A percentile compares a stretch with the other conserved stretches of the same genome.
These are phyloP conservation scores for Globisporangium uncinulatum DNA, from an alignment of 352 stramenopile species.

Conservation along the genomic window DNA sequence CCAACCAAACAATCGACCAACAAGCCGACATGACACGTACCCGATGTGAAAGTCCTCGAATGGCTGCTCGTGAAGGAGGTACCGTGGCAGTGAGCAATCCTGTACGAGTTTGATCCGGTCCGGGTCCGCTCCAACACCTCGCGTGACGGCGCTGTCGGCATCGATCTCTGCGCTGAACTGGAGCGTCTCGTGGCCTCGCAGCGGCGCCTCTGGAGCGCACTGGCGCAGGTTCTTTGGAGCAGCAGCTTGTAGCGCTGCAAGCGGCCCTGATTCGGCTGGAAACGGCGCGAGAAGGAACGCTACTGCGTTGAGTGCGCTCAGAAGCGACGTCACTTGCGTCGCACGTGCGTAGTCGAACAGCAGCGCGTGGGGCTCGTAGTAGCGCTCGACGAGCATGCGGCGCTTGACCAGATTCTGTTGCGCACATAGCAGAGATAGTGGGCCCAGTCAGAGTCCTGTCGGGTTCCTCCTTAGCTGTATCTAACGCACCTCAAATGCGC, in stretches of 20 bases:
- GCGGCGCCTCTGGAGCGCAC: constrained; percentile 34
- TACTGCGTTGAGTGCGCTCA: constrained; percentile 70
- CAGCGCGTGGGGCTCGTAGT: constrained; percentile 51
- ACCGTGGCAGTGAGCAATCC: constrained; percentile 45
- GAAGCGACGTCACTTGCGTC: constrained; percentile 40
- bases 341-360: constrained; percentile 64
- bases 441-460: neutral
- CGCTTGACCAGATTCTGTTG: constrained; percentile 65
- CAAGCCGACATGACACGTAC: constrained; percentile 21
- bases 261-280: constrained; percentile 7
- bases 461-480: too few species aligned
- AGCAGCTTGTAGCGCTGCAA: constrained; percentile 10
- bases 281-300: constrained; percentile 45
- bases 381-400: constrained; percentile 48
- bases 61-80: constrained; percentile 28
- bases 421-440: neutral
- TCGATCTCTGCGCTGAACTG: constrained; percentile 5
- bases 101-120: constrained; percentile 45
- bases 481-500: constrained; percentile 40
- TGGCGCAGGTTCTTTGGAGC: constrained; percentile 51
- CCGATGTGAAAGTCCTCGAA: constrained; percentile 35
- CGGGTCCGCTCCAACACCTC: constrained; percentile 23
- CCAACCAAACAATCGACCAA: too few species aligned
- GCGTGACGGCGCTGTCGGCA: constrained; percentile 24
- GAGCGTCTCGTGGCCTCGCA: constrained; percentile 23